Percentiles rank a stretch among this genome's conserved stretches.
phyloP scores from a whole-genome alignment of 495 filamentous ascomycete genomes.

The Glarea lozoyensis region DNA sequence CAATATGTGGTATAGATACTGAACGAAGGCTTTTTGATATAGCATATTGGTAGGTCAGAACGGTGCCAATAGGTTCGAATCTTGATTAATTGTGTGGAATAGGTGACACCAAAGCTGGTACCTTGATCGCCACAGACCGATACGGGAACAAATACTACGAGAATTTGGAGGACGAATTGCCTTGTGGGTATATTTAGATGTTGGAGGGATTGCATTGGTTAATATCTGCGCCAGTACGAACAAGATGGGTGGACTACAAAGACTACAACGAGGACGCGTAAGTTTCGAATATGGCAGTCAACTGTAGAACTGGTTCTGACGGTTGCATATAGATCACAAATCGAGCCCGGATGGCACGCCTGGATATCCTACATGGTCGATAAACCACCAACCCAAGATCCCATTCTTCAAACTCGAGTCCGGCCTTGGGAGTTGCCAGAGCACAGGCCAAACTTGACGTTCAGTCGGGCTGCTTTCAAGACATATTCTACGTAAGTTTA shows the following conservation, averaged over 20 bases:
- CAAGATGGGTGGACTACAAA: constrained; percentile 97
- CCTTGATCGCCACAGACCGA: constrained; percentile 73
- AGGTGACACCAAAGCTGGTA: constrained; percentile 97
- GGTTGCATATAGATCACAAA: constrained; percentile 49
- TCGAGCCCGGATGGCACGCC: constrained; percentile 96
- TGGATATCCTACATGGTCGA: constrained; percentile 95
- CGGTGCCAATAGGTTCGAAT: background rate
- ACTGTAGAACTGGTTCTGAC: constrained; percentile 4
- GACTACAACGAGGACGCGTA: constrained; percentile 78
- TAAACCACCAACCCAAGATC: constrained; percentile 71
- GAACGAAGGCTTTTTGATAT: constrained; percentile 7
- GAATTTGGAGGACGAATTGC: constrained; percentile 85
- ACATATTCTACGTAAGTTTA: constrained; percentile 83
- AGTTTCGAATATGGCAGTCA: constrained; percentile 12
- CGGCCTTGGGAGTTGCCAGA: constrained; percentile 67
- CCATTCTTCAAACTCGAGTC: constrained; percentile 51
- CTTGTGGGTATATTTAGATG: constrained; percentile 48
- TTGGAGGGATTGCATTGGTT: background rate
- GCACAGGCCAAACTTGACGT: constrained; percentile 68
- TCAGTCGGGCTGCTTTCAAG: constrained; percentile 71
- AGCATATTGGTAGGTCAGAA: constrained; percentile 17
- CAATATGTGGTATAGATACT: constrained; percentile 6
- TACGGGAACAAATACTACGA: constrained; percentile 98
- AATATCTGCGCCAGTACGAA: constrained; percentile 60
- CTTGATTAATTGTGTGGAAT: constrained; percentile 28